phyloP scores from a whole-genome alignment of 768 basidiomycete genomes.

The Suillus subalutaceus region DNA sequence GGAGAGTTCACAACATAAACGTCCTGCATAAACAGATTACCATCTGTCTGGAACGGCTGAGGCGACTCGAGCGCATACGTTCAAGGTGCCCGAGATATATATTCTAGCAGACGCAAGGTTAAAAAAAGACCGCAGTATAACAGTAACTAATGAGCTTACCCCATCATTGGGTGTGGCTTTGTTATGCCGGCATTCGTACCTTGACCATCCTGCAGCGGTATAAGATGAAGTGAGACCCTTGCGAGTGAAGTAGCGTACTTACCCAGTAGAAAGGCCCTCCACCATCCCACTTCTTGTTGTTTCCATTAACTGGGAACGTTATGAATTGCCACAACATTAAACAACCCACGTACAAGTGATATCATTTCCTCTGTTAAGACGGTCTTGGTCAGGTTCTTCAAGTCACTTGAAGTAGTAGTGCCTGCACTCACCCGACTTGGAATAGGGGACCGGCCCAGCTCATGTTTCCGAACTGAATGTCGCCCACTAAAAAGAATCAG shows the following conservation, averaged over 20 bases:
- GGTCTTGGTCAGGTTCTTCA: not conserved
- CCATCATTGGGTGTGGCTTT: conserved; percentile 45
- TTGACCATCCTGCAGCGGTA: conserved; percentile 26
- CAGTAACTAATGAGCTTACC: conserved; percentile 24
- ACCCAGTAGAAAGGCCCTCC: conserved; percentile 50
- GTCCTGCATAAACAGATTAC: conserved; percentile 25
- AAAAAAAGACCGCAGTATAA: not conserved
- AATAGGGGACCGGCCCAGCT: conserved; percentile 61
- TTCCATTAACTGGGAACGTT: conserved; percentile 38
- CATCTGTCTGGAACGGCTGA: not conserved
- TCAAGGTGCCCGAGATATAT: conserved; percentile 42
- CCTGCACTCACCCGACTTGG: conserved; percentile 43
- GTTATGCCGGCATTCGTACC: conserved; percentile 18
- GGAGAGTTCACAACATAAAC: conserved; percentile 45
- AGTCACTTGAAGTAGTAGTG: not conserved
- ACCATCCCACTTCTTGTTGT: conserved; percentile 44
- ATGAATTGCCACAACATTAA: not conserved
- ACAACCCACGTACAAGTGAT: conserved; percentile 46
- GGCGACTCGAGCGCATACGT: conserved; percentile 24
- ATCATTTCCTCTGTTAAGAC: conserved; percentile 42
- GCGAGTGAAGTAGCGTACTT: not conserved
- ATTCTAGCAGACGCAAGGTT: conserved; percentile 30
- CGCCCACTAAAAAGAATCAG: conserved; percentile 46
- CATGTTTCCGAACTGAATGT: conserved; percentile 55
- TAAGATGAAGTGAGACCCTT: not conserved